Base-by-base conservation (phyloP, 2,329 filamentous ascomycete species). In the Alternaria burnsii region DNA sequence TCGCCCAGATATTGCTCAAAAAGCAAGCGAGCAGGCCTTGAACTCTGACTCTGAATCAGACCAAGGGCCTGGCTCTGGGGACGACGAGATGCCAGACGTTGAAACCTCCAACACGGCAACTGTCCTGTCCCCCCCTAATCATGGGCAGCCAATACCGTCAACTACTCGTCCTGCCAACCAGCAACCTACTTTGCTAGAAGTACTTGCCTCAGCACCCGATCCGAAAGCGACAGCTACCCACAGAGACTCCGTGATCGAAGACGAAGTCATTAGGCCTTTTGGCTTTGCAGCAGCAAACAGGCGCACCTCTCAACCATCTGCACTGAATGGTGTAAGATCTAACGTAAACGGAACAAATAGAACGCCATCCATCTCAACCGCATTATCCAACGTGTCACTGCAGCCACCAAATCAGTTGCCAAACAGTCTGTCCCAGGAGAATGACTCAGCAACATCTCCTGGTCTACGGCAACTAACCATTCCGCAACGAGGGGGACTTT, bases 1-100 rank as follows among this genome's bases (percentile, higher is more conserved):
- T 72, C 82, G 83, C 67, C 88, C 86, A 52, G 88, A 93, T 52
- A 85, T 92, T 71, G 88, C 89, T 59, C 80, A 79, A 66, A 74
- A 80, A 71, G 89, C 87, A 58, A 85, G 83, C 64, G 79, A 81
- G 63, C 75, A 83, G 65, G 82, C 86, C 22, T 80, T 91, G 48
- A 76, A 78, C 40, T 79, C 78, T 3, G 75, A 74, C 26, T 80
- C 77, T 42, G 82, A 83, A 22, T 80, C 79, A 2, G 81, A 80
- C 57, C 74, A 8, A 18, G 38, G n/a, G 5, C 38, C n/a, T 40
- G 38, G 82, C 46, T 80, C 81, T 63, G 80, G 82, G 59, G 81
- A 82, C 62, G 78, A 74, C 42, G 58, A 43, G 16, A 52, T 52
- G 18, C 73, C 76, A 72, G 70, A 72, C 22, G 69, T 68, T 22